These are phyloP conservation scores for Suillus luteus DNA, from an alignment of 768 basidiomycete species.

Conservation along the genomic window DNA sequence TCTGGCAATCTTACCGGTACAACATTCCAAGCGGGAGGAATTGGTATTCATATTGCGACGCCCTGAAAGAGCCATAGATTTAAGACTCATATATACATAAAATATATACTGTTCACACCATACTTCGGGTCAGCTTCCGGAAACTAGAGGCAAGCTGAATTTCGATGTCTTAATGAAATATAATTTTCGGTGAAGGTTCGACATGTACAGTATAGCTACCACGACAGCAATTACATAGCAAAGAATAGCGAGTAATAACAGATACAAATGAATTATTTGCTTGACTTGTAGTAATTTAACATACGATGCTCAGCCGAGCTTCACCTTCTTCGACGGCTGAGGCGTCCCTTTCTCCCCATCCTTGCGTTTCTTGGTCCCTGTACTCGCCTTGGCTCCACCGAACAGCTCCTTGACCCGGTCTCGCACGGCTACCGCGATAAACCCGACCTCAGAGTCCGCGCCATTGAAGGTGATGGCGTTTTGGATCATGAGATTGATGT, in stretches of 20 bases:
- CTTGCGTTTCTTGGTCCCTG: conserved; percentile 69
- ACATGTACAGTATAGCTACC: neutral
- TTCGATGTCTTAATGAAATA: neutral
- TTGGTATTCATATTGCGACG: conserved; percentile 28
- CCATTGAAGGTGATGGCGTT: conserved; percentile 93
- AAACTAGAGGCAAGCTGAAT: neutral
- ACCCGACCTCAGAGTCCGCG: conserved; percentile 74
- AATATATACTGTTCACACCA: neutral
- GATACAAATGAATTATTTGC: conserved; percentile 33
- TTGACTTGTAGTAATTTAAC: conserved; percentile 21
- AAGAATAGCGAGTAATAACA: conserved; percentile 31
- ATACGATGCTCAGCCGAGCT: conserved; percentile 46
- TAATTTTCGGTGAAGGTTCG: neutral
- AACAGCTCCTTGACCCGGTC: conserved; percentile 58
- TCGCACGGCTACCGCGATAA: conserved; percentile 51
- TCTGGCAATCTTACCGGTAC: conserved; percentile 22
- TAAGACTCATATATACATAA: neutral
- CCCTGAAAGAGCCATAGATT: neutral
- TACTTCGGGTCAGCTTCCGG: neutral
- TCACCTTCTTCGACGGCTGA: conserved; percentile 70
- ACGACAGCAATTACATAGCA: conserved; percentile 32
- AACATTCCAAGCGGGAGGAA: conserved; percentile 17
- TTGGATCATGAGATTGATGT: conserved; percentile 82
- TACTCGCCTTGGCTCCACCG: conserved; percentile 42
- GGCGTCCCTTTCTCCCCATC: conserved; percentile 65